phyloP scores from a whole-genome alignment of 805 yeast genomes.

The Blastobotrys parvus region DNA sequence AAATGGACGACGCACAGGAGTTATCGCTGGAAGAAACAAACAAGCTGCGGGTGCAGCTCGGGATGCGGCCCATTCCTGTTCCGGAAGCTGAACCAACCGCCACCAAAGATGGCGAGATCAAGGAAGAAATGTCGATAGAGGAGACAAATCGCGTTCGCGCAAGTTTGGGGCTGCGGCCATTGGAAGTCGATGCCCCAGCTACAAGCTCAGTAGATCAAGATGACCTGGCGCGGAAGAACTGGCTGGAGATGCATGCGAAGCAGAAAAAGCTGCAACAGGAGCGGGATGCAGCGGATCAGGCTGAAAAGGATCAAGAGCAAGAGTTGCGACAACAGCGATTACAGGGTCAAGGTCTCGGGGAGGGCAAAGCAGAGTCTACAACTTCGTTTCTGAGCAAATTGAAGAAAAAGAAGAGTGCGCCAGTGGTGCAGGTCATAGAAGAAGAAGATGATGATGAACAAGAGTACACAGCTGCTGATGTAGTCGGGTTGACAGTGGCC shows the following conservation, averaged over 20 bases:
- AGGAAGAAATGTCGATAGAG: conserved; percentile 30
- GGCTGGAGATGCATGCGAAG: conserved; percentile 24
- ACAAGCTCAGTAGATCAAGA: conserved; percentile 18
- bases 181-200: conserved; percentile 21
- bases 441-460: conserved; percentile 16
- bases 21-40: conserved; percentile 49
- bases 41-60: conserved; percentile 40
- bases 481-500: conserved; percentile 35
- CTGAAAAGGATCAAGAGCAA: conserved; percentile 19
- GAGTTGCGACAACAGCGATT: conserved; percentile 14
- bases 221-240: conserved; percentile 32
- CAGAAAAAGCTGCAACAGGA: conserved; percentile 28
- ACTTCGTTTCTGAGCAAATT: conserved; percentile 1
- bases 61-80: conserved; percentile 42
- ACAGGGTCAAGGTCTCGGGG: conserved; percentile 3
- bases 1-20: background rate
- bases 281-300: conserved; percentile 15
- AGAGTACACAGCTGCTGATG: conserved; percentile 23
- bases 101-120: background rate
- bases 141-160: conserved; percentile 49
- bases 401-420: background rate
- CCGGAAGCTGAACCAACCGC: background rate
- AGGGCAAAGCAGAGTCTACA: background rate
- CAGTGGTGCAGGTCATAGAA: conserved; percentile 3
- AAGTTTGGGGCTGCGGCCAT: conserved; percentile 47